These are phyloP conservation scores for Penicillium egyptiacum DNA, from an alignment of 495 filamentous ascomycete genomes.

Conservation along the genomic window DNA sequence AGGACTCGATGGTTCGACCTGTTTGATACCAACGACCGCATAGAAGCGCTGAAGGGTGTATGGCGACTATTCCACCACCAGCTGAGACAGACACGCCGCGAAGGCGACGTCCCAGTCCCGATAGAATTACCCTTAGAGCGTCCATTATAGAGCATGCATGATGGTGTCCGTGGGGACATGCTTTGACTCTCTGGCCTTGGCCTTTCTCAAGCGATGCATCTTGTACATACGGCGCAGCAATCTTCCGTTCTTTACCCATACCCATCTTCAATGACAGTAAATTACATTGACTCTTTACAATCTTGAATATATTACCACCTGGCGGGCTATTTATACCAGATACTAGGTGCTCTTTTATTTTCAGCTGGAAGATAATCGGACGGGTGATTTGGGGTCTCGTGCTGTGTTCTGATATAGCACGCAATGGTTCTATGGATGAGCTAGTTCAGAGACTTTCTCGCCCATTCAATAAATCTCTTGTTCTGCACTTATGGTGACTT, in stretches of 20 bases:
- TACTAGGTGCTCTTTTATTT: background rate
- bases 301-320: background rate
- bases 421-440: background rate
- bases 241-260: constrained; percentile 5
- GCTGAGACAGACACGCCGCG: constrained; percentile 49
- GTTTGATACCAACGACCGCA: constrained; percentile 63
- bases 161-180: background rate
- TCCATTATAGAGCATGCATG: constrained; percentile 6
- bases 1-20: constrained; percentile 80
- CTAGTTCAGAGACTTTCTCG: background rate
- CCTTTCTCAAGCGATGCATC: constrained; percentile 14
- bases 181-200: background rate
- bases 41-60: constrained; percentile 67
- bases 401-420: background rate
- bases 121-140: constrained; percentile 7
- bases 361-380: background rate
- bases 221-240: constrained; percentile 14
- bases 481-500: background rate
- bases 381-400: background rate
- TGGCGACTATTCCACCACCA: constrained; percentile 76
- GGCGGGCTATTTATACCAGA: background rate
- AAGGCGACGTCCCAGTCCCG: constrained; percentile 3
- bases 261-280: constrained; percentile 11
- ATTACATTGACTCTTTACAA: background rate
- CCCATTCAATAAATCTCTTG: background rate